Conservation (phyloP, 2,329 filamentous ascomycete species). For the Trichoderma sp. region DNA sequence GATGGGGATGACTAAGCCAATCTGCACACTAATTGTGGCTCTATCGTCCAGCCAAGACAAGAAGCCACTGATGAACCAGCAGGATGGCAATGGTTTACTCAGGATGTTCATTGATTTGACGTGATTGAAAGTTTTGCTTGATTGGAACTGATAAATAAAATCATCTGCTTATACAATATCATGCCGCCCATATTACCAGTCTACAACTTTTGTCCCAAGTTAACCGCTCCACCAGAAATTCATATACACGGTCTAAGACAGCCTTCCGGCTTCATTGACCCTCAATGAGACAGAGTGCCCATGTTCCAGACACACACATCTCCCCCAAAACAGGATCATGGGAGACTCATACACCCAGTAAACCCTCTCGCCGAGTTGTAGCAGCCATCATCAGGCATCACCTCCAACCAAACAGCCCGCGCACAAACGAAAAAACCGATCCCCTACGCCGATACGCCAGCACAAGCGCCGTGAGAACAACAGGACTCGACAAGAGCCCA, state of each 20-base stretch:
- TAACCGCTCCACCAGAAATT: not conserved
- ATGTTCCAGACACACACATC: not conserved
- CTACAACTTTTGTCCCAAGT: not conserved
- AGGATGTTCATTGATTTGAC: no score
- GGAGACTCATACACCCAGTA: not conserved
- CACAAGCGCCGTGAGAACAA: slow-evolving; percentile 35
- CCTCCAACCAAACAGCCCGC: slow-evolving; percentile 18
- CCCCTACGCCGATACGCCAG: slow-evolving; percentile 37
- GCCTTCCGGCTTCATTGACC: not conserved
- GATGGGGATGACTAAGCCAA: slow-evolving; percentile 24
- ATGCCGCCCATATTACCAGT: slow-evolving; percentile 8
- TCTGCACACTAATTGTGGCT: not conserved
- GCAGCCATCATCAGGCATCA: not conserved
- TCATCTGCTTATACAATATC: slow-evolving; percentile 9
- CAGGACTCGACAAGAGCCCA: slow-evolving; percentile 40
- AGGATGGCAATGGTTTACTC: not conserved
- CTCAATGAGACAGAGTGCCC: not conserved
- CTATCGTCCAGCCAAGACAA: not conserved
- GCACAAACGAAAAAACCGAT: slow-evolving; percentile 29
- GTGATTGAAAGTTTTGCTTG: not conserved
- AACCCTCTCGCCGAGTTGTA: not conserved
- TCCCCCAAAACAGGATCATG: not conserved
- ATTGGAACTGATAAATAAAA: not conserved
- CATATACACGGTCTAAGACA: not conserved
- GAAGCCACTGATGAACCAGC: not conserved